phyloP scores from a whole-genome alignment of 768 basidiomycete genomes.

The Lactarius psammicola region DNA sequence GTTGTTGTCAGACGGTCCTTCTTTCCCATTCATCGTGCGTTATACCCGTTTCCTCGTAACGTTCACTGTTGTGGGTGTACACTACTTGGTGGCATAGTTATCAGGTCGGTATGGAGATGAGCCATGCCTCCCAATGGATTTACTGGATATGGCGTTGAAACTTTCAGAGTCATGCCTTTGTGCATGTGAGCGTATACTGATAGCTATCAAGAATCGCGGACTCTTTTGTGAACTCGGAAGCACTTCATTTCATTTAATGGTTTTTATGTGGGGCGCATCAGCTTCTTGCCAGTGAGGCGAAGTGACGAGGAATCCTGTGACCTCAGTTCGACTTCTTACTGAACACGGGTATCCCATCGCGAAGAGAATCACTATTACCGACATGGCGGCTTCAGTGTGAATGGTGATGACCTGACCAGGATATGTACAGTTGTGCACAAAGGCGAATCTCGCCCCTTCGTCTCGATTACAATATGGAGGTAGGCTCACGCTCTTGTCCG shows the following conservation, averaged over 20 bases:
- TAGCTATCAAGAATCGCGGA: not conserved
- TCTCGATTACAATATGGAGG: not conserved
- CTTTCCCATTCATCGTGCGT: slow-evolving; percentile 7
- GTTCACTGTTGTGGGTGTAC: slow-evolving; percentile 23
- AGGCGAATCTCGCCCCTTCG: not conserved
- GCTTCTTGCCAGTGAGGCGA: too few relatives aligned
- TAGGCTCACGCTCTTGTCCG: not conserved
- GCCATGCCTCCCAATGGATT: slow-evolving; percentile 3
- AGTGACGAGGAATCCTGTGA: not conserved
- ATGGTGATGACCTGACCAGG: not conserved
- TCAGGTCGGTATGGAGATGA: slow-evolving; percentile 3
- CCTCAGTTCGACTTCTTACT: not conserved
- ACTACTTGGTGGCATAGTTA: slow-evolving; percentile 18
- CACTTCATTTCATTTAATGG: not conserved
- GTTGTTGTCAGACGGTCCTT: slow-evolving; percentile 9
- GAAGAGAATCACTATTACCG: not conserved
- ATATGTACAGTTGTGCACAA: not conserved
- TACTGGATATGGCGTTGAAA: not conserved
- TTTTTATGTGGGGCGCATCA: too few relatives aligned
- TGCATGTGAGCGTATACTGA: not conserved
- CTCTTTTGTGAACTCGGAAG: not conserved
- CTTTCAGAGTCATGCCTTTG: not conserved
- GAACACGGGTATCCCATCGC: not conserved
- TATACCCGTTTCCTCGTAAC: slow-evolving; percentile 13
- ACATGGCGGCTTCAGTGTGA: not conserved